A percentile compares a stretch with the other conserved stretches of the same genome.
phyloP scores from a whole-genome alignment of 345 rosid genomes.

The Hypericum androsaemum region DNA sequence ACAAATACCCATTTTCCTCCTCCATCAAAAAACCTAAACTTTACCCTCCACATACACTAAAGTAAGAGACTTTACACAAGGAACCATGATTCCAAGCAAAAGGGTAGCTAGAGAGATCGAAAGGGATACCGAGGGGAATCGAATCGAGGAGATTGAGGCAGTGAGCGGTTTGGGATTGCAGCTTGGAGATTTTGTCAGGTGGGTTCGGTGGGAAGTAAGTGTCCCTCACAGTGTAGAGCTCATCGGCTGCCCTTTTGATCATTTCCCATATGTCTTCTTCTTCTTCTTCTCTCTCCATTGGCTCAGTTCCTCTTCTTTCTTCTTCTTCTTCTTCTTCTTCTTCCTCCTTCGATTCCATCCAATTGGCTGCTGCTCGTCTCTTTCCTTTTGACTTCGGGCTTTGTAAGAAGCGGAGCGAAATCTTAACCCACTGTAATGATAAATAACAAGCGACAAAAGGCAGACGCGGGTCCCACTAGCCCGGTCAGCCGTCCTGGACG shows the following conservation, averaged over 20 bases:
- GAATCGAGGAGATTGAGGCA: slow-evolving; percentile 53
- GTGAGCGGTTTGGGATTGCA: slow-evolving; percentile 39
- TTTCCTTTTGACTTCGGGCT: no score
- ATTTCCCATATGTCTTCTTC: slow-evolving; percentile 28
- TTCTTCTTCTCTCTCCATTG: slow-evolving; percentile 5
- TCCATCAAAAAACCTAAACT: not conserved
- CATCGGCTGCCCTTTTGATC: slow-evolving; percentile 30
- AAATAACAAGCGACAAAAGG: no score
- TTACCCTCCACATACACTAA: not conserved
- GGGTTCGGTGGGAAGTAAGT: slow-evolving; percentile 55
- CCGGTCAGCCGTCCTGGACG: no score
- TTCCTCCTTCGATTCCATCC: not conserved
- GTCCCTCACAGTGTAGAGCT: slow-evolving; percentile 43
- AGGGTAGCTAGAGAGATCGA: not conserved
- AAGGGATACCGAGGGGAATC: slow-evolving; percentile 39
- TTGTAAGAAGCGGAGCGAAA: no score
- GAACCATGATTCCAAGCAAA: no score
- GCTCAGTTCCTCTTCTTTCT: not conserved
- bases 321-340: slow-evolving; percentile 3
- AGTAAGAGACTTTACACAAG: not conserved
- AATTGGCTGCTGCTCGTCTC: no score
- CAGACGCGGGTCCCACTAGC: no score
- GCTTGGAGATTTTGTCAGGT: slow-evolving; percentile 36
- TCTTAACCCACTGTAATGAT: no score
- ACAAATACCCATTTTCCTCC: not conserved